Base-by-base conservation (phyloP, 306 rosid species). In the Rosa chinensis region DNA sequence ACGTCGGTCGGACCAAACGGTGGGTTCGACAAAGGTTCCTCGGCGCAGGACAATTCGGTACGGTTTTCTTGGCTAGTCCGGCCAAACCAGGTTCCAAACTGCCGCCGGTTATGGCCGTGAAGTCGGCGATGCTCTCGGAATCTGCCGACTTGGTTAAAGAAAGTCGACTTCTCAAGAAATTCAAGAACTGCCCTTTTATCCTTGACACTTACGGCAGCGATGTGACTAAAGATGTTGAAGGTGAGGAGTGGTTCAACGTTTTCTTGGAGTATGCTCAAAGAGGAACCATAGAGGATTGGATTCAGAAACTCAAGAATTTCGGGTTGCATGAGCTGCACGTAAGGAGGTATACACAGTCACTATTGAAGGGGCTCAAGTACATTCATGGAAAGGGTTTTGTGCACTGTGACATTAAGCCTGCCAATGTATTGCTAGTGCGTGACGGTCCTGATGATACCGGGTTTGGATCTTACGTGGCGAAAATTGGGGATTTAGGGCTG, bases 401-500 rank as follows among this genome's bases (percentile, higher is more conserved):
- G 5, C 83, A 79, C 35, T 73, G 83, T 56, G 78, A 79, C 42
- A 39, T 79, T 18, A 79, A 79, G 43, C 82, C 74, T 0, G 66
- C 21, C 1, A 79, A 72, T 35, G n/a, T 79, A 4, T 28, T 79
- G 18, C 64, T 79, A 1, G 78, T 72, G 21, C 21, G 70, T 37
- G 9, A 64, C 2, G 70, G 70, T 64, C 45, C 21, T 35, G 5
- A 35, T 8, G 70, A 64, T 64, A 37, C 70, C 0, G 70, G 70
- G 12, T 64, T 64, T 16, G 80, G 42, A 10, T 45, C 23, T 28
- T 44, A 42, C 35, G 61, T 42, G 10, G 74, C 83, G 43, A 80
- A 74, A 13, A 67, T 80, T 14, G 75, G 52, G 2, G 83, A 80
- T 48, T 43, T 73, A 3, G 79, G 79, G 11, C 28, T 58, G 39